Percentiles rank a stretch among this genome's conserved stretches.
phyloP scores from a whole-genome alignment of 2,329 filamentous ascomycete species.

The Didymella lethalis region DNA sequence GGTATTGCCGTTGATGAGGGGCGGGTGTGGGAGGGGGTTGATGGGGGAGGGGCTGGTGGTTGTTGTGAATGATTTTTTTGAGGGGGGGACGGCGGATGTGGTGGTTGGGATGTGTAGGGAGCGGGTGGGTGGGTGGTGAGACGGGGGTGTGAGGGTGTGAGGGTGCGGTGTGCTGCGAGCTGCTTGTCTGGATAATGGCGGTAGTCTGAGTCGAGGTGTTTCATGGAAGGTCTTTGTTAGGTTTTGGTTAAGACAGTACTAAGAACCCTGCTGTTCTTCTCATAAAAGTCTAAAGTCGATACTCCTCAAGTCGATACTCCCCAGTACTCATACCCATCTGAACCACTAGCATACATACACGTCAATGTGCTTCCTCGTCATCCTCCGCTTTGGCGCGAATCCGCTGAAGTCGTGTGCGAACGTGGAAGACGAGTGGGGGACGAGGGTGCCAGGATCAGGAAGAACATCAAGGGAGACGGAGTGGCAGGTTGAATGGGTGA shows the following conservation, averaged over 20 bases:
- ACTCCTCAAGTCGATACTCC: too few relatives aligned
- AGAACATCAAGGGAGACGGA: background rate
- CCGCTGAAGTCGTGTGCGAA: background rate
- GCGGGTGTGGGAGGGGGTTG: slow-evolving; percentile 53
- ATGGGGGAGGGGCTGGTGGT: slow-evolving; percentile 54
- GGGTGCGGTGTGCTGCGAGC: too few relatives aligned
- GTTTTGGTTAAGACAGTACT: too few relatives aligned
- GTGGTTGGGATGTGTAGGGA: slow-evolving; percentile 53
- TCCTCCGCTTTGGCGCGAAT: background rate
- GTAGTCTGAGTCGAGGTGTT: too few relatives aligned
- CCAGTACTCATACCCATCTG: too few relatives aligned
- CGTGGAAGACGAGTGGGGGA: background rate
- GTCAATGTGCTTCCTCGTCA: background rate
- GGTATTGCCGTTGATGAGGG: slow-evolving; percentile 58
- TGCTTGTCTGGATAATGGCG: too few relatives aligned
- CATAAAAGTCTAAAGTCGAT: too few relatives aligned
- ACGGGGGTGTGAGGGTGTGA: too few relatives aligned
- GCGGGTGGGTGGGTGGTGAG: slow-evolving; percentile 25
- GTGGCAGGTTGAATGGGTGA: background rate
- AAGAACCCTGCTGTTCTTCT: too few relatives aligned
- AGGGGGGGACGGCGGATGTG: slow-evolving; percentile 59
- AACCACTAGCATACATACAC: too few relatives aligned
- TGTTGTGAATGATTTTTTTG: slow-evolving; percentile 61
- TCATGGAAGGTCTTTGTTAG: too few relatives aligned
- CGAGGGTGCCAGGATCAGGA: background rate